Base-by-base conservation (phyloP, 2,329 filamentous ascomycete genomes). In the Colletotrichum orbiculare region DNA sequence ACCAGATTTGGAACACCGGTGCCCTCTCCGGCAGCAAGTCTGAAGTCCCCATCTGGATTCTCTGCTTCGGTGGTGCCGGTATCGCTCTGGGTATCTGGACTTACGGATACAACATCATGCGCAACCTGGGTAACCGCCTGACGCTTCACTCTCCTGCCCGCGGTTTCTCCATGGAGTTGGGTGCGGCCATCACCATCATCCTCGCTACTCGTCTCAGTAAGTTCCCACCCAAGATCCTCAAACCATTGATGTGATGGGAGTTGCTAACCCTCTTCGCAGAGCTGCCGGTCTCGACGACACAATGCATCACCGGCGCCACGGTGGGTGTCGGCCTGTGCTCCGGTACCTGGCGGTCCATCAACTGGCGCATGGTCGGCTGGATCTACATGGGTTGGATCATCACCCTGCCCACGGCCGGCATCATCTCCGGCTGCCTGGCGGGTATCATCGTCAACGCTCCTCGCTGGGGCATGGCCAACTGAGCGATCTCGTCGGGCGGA, bases 171-270 rank as follows among this genome's bases (percentile, higher is more conserved):
- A 84, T 85, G 56, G 67, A 69, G 38, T 46, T 69, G 49, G 87
- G 86, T 41, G 83, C 84, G 34, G 86, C 87, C 39, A 82, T 87
- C 68, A 89, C 88, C 17, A 82, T 91, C 67, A 84, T 91, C 57
- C 74, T 91, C 69, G 88, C 88, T 54, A 89, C 88, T 2, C 85
- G 86, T 61, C 82, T 89, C 37, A 78, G 79, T 81, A 54, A 47
- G 64, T 54, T 8, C 1, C n/a, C 9, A 2, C 33, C 2, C 15
- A 2, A 50, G 25, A 50, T 2, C 25, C 1, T 41, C n/a, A 25
- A 11, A 9, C 2, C 7, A 6, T 3, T 4, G 1, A 13, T 34
- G 4, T 9, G 5, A 10, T 41, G 2, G 6, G 7, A 1, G 34
- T 11, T 13, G 5, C 48, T 67, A 39, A 67, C 49, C 6, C 2